Percentiles rank a stretch among this genome's conserved stretches.
Evolutionary conservation across 768 basidiomycete genomes (phyloP).

Genomic region (Leccinum arenicola): DNA sequence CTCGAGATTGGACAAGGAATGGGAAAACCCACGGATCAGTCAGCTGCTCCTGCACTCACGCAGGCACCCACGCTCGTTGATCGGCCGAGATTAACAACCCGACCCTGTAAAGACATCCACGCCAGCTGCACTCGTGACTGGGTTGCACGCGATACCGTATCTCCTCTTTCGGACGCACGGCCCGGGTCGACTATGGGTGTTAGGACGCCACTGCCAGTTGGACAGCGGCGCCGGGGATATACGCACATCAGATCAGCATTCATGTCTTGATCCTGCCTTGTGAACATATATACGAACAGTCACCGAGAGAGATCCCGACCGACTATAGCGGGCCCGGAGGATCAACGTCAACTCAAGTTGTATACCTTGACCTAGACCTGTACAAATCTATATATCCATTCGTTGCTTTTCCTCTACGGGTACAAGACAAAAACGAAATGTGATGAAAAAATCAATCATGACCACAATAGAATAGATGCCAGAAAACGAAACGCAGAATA

Average conservation of each 20-base stretch:
- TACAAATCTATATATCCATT: background rate
- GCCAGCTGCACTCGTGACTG: background rate
- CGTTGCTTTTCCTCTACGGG: background rate
- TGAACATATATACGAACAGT: background rate
- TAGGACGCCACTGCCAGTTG: background rate
- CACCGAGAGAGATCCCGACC: background rate
- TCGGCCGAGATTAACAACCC: background rate
- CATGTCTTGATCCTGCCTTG: background rate
- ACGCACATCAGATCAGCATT: background rate
- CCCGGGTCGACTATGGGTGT: background rate
- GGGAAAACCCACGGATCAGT: background rate
- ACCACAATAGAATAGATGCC: background rate
- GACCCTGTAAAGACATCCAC: background rate
- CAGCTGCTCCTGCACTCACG: background rate
- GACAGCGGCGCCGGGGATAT: background rate
- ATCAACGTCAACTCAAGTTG: background rate
- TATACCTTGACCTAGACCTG: background rate
- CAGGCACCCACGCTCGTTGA: background rate
- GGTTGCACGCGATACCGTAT: background rate
- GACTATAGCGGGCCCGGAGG: no score
- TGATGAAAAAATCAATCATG: background rate
- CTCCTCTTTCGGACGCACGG: background rate
- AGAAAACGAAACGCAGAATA: background rate
- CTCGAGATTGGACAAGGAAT: background rate
- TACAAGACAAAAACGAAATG: conserved; percentile 5